A percentile compares a stretch with the other conserved stretches of the same genome.
phyloP scores from a whole-genome alignment of 176 grass and related monocot species.

The Zea luxurians region DNA sequence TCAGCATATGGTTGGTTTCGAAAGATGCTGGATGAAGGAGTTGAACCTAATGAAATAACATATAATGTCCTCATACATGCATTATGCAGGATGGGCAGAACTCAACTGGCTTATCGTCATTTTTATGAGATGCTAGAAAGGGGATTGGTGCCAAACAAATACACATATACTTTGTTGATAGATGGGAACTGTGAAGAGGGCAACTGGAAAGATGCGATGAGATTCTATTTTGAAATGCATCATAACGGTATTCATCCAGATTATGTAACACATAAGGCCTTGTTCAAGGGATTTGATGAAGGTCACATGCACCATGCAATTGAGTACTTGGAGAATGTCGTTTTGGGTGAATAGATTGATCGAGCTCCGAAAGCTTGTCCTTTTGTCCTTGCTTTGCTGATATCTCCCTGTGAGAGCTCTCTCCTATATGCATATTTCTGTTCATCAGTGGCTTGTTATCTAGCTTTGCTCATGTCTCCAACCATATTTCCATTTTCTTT shows the following conservation, averaged over 20 bases:
- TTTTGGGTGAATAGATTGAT: slow-evolving; percentile 61
- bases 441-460: not conserved
- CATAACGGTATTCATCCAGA: slow-evolving; percentile 62
- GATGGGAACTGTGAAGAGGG: slow-evolving; percentile 52
- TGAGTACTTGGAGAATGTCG: slow-evolving; percentile 68
- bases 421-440: slow-evolving; percentile 33
- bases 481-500: slow-evolving; percentile 37
- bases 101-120: slow-evolving; percentile 59
- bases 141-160: slow-evolving; percentile 70
- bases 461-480: slow-evolving; percentile 25
- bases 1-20: slow-evolving; percentile 56
- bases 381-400: not conserved
- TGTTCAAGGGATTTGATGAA: slow-evolving; percentile 72
- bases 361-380: slow-evolving; percentile 31
- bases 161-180: slow-evolving; percentile 72
- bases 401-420: slow-evolving; percentile 33
- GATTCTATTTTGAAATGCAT: slow-evolving; percentile 72
- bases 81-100: slow-evolving; percentile 51
- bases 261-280: slow-evolving; percentile 44
- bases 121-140: slow-evolving; percentile 64
- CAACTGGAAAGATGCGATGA: slow-evolving; percentile 63
- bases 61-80: slow-evolving; percentile 78
- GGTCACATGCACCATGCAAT: slow-evolving; percentile 46
- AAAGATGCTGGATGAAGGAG: slow-evolving; percentile 52
- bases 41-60: slow-evolving; percentile 66